These are phyloP conservation scores for Trebouxiophyceae sp. DNA, from an alignment of 163 green algal genomes.

Conservation along the genomic window DNA sequence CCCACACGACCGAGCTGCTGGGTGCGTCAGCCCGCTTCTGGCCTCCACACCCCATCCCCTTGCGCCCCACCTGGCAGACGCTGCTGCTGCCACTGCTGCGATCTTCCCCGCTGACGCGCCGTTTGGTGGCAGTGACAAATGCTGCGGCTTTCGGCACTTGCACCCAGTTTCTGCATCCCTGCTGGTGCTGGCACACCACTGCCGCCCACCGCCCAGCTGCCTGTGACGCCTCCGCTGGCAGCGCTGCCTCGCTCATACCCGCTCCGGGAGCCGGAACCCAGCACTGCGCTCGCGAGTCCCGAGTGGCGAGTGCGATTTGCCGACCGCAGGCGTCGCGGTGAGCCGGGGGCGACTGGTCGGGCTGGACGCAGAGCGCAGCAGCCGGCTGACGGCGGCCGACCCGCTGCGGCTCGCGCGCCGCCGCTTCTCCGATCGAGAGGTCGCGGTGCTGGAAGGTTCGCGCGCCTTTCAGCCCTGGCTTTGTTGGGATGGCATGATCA, in stretches of 20 bases:
- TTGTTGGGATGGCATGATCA: no score
- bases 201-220: background rate
- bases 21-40: slow-evolving; percentile 14
- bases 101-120: background rate
- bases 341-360: slow-evolving; percentile 30
- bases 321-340: slow-evolving; percentile 44
- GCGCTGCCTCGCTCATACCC: no score
- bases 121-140: background rate
- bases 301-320: no score
- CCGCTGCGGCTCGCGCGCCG: slow-evolving; percentile 47
- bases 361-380: slow-evolving; percentile 54
- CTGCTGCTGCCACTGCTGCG: background rate
- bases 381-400: slow-evolving; percentile 12
- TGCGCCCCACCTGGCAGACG: no score
- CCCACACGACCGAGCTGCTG: slow-evolving; percentile 43
- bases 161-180: background rate
- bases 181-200: background rate
- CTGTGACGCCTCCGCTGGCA: no score
- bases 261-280: no score
- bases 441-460: slow-evolving; percentile 17
- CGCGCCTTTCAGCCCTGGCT: no score
- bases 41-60: no score
- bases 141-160: background rate
- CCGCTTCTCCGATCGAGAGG: slow-evolving; percentile 43
- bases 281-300: no score